phyloP scores from a whole-genome alignment of 768 basidiomycete genomes.

The Xerocomus potaroensis region DNA sequence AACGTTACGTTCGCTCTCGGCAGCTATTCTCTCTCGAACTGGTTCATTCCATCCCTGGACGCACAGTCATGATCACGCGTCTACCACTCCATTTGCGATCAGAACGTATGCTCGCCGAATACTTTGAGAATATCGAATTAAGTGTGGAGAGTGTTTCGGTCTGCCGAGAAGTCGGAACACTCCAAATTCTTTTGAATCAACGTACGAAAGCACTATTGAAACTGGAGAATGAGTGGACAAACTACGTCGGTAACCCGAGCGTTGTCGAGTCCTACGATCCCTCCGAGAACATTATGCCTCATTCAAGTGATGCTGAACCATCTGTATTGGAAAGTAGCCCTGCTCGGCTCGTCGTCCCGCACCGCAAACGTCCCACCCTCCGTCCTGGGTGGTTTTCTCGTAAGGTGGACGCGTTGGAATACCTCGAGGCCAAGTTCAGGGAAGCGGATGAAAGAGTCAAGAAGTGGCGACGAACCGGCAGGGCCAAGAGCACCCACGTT shows the following conservation, averaged over 20 bases:
- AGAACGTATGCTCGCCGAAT: slow-evolving; percentile 84
- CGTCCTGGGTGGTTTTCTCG: slow-evolving; percentile 69
- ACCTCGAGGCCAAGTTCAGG: slow-evolving; percentile 74
- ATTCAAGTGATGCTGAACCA: slow-evolving; percentile 46
- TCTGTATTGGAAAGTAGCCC: slow-evolving; percentile 51
- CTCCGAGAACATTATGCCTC: slow-evolving; percentile 47
- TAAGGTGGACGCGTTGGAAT: slow-evolving; percentile 87
- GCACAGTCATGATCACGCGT: slow-evolving; percentile 84
- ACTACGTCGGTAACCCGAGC: slow-evolving; percentile 93
- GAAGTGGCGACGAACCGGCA: slow-evolving; percentile 63
- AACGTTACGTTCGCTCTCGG: slow-evolving; percentile 81
- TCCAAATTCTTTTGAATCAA: slow-evolving; percentile 70
- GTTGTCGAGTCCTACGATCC: slow-evolving; percentile 79
- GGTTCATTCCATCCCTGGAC: slow-evolving; percentile 90
- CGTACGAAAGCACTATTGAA: slow-evolving; percentile 76
- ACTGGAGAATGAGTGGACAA: slow-evolving; percentile 82
- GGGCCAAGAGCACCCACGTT: slow-evolving; percentile 74
- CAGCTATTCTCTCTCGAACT: slow-evolving; percentile 94
- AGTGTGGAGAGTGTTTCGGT: slow-evolving; percentile 91
- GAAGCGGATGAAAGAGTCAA: slow-evolving; percentile 82
- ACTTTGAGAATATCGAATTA: slow-evolving; percentile 86
- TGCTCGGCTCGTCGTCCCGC: slow-evolving; percentile 64
- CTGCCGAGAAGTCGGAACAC: slow-evolving; percentile 72
- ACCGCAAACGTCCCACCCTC: slow-evolving; percentile 70
- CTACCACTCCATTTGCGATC: slow-evolving; percentile 82